phyloP scores from a whole-genome alignment of 306 rosid species.

The Begonia masoniana region DNA sequence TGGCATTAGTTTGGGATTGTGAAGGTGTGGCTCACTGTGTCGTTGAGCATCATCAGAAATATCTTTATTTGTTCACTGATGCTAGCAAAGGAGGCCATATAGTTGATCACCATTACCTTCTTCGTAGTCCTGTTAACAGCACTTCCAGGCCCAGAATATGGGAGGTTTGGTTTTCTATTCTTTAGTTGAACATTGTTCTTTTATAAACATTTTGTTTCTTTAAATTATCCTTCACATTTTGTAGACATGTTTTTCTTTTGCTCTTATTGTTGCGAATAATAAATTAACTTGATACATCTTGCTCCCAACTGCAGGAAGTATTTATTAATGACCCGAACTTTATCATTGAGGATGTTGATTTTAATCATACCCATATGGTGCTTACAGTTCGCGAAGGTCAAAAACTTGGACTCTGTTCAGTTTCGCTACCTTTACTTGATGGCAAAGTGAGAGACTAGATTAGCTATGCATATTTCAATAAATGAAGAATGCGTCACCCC shows the following conservation, averaged over 20 bases:
- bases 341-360: constrained; percentile 64
- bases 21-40: constrained; percentile 62
- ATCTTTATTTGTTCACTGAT: constrained; percentile 73
- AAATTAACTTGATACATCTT: no score
- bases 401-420: constrained; percentile 58
- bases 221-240: background rate
- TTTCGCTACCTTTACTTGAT: constrained; percentile 53
- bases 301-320: constrained; percentile 40
- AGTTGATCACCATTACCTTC: constrained; percentile 74
- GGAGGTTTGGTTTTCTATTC: constrained; percentile 49
- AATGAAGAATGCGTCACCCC: background rate
- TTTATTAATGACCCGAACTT: constrained; percentile 33
- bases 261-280: background rate
- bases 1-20: constrained; percentile 82
- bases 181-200: background rate
- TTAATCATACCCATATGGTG: constrained; percentile 57
- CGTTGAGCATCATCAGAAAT: constrained; percentile 75
- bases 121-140: constrained; percentile 35
- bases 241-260: constrained; percentile 1
- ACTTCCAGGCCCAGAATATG: constrained; percentile 56
- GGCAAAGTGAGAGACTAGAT: constrained; percentile 37
- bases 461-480: background rate
- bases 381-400: constrained; percentile 52
- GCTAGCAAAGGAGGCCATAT: constrained; percentile 50
- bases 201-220: background rate